phyloP scores from a whole-genome alignment of 1,284 basidiomycete species.

The Leccinum colubrinum region DNA sequence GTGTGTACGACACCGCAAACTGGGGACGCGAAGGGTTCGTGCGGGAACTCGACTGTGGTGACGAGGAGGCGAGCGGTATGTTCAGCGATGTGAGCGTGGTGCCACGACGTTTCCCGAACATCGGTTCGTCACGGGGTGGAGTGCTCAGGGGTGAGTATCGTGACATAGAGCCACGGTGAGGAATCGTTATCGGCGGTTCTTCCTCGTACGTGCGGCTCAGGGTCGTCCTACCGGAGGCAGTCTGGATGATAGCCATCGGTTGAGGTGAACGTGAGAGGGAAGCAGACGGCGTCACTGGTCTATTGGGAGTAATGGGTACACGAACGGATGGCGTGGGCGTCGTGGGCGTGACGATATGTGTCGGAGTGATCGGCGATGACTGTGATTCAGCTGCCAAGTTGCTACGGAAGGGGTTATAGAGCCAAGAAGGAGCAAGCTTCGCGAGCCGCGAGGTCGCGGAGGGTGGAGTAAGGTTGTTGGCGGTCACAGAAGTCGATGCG shows the following conservation, averaged over 20 bases:
- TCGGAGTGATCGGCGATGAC: conserved; percentile 39
- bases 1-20: conserved; percentile 53
- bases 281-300: conserved; percentile 28
- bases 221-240: conserved; percentile 38
- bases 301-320: conserved; percentile 29
- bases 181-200: conserved; percentile 41
- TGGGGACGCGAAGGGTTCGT: conserved; percentile 68
- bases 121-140: conserved; percentile 62
- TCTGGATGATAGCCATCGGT: conserved; percentile 57
- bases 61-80: conserved; percentile 47
- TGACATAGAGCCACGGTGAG: conserved; percentile 42
- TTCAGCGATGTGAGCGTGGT: conserved; percentile 40
- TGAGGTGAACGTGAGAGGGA: conserved; percentile 38
- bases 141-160: conserved; percentile 64
- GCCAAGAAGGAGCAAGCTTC: conserved; percentile 69
- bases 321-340: conserved; percentile 31
- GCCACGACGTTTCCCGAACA: conserved; percentile 55
- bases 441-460: conserved; percentile 42
- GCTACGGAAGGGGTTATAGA: conserved; percentile 71
- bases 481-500: conserved; percentile 10
- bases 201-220: conserved; percentile 57
- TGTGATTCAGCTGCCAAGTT: conserved; percentile 56
- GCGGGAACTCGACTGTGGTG: conserved; percentile 43
- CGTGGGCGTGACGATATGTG: conserved; percentile 35
- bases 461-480: conserved; percentile 18